Evolutionary conservation across 1,284 basidiomycete species (phyloP).

Genomic region (Tausonia pullulans): DNA sequence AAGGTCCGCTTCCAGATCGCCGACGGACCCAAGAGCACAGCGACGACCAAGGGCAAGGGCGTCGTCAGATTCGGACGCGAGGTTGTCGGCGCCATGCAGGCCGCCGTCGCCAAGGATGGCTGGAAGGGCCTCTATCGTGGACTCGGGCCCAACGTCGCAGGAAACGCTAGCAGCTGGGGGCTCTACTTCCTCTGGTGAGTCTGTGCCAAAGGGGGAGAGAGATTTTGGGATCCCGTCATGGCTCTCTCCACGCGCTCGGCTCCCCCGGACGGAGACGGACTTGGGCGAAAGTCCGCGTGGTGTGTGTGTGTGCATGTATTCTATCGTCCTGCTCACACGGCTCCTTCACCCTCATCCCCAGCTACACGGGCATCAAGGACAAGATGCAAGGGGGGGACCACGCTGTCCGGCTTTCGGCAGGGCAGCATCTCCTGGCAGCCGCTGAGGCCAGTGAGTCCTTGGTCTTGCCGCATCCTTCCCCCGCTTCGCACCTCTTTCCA

Average conservation of each 20-base stretch:
- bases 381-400: conserved; percentile 37
- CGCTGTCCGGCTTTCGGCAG: conserved; percentile 48
- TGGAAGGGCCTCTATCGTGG: conserved; percentile 85
- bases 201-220: not conserved
- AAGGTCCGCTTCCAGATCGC: conserved; percentile 94
- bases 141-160: conserved; percentile 79
- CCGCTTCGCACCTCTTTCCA: not conserved
- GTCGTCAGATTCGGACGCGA: conserved; percentile 49
- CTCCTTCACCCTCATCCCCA: conserved; percentile 29
- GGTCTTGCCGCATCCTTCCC: not conserved
- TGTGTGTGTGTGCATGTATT: no score
- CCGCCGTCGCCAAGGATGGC: conserved; percentile 65
- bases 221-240: no score
- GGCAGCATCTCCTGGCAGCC: conserved; percentile 76
- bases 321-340: no score
- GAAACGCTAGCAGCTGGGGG: conserved; percentile 96
- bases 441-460: conserved; percentile 77
- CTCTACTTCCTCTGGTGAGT: conserved; percentile 94
- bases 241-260: no score
- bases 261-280: no score
- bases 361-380: conserved; percentile 91
- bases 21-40: conserved; percentile 40
- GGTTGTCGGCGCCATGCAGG: conserved; percentile 63
- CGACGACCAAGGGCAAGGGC: conserved; percentile 12
- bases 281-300: not conserved